These are phyloP conservation scores for Rhizopogon vinicolor DNA, from an alignment of 768 basidiomycete species.

Conservation along the genomic window DNA sequence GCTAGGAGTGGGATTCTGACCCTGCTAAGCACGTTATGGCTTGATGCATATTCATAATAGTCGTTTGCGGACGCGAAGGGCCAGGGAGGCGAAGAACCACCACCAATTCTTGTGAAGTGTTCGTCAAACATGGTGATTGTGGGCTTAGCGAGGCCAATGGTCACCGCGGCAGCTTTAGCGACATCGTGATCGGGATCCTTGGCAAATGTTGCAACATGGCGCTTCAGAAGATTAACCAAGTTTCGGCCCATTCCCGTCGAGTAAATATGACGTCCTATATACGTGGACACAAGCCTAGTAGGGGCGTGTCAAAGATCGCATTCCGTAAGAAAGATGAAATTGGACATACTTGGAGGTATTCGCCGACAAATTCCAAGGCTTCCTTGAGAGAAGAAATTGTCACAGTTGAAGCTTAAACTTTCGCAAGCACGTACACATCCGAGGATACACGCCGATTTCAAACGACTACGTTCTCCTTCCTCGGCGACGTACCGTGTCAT, in stretches of 20 bases:
- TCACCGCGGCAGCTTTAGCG: conserved; percentile 41
- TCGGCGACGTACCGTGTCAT: conserved; percentile 87
- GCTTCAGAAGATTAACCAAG: conserved; percentile 51
- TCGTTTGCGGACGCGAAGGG: conserved; percentile 40
- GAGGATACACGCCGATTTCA: conserved; percentile 63
- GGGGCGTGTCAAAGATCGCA: conserved; percentile 3
- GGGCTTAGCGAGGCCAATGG: conserved; percentile 45
- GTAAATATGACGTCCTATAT: conserved; percentile 60
- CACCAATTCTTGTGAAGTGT: conserved; percentile 60
- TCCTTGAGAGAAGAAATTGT: conserved; percentile 5
- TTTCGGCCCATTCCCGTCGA: conserved; percentile 79
- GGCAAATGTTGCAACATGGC: conserved; percentile 44
- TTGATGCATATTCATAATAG: conserved; percentile 53
- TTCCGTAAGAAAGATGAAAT: conserved; percentile 6
- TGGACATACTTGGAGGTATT: conserved; percentile 30
- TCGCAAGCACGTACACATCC: conserved; percentile 57
- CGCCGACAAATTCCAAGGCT: conserved; percentile 48
- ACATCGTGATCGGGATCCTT: conserved; percentile 48
- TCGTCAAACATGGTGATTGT: conserved; percentile 58
- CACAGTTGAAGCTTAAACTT: conserved; percentile 6
- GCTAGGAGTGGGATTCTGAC: conserved; percentile 73
- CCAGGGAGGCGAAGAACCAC: conserved; percentile 58
- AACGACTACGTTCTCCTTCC: conserved; percentile 60
- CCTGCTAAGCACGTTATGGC: conserved; percentile 51
- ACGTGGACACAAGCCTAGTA: conserved; percentile 49